These are phyloP conservation scores for Ascosphaera apis DNA, from an alignment of 2,329 filamentous ascomycete species.

Conservation along the genomic window DNA sequence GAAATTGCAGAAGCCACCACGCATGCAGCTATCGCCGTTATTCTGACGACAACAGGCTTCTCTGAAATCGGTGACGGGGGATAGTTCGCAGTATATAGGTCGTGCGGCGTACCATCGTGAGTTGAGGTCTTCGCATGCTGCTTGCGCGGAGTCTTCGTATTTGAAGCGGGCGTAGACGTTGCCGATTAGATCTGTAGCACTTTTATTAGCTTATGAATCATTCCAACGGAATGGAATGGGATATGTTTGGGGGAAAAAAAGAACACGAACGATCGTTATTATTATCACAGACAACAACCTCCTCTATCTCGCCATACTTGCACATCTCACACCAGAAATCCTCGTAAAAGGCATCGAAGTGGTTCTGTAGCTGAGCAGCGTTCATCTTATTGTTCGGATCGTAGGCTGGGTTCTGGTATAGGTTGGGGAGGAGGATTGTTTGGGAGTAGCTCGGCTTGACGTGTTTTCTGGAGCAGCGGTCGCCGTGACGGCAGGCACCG, in stretches of 20 bases:
- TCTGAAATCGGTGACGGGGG: slow-evolving; percentile 89
- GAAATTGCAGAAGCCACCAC: slow-evolving; percentile 97
- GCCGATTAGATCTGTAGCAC: slow-evolving; percentile 56
- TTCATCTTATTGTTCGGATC: slow-evolving; percentile 96
- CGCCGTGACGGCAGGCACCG: slow-evolving; percentile 91
- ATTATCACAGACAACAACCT: slow-evolving; percentile 96
- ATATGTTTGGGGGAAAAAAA: slow-evolving; percentile 1
- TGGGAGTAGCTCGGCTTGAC: slow-evolving; percentile 97
- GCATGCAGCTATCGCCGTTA: slow-evolving; percentile 79
- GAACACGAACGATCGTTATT: slow-evolving; percentile 70
- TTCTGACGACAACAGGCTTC: slow-evolving; percentile 94
- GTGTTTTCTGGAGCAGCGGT: slow-evolving; percentile 94
- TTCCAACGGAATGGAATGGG: background rate
- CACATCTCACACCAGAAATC: slow-evolving; percentile 99
- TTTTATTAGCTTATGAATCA: too few species aligned
- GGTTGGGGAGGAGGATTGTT: slow-evolving; percentile 91
- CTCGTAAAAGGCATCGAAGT: slow-evolving; percentile 99
- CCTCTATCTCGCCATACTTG: slow-evolving; percentile 93
- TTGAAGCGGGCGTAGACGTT: slow-evolving; percentile 99
- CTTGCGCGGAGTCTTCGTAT: slow-evolving; percentile 90
- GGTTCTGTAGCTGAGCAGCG: slow-evolving; percentile 83
- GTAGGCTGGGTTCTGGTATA: slow-evolving; percentile 97
- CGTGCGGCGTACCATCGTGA: slow-evolving; percentile 89
- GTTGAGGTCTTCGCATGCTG: slow-evolving; percentile 84
- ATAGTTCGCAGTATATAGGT: slow-evolving; percentile 95